A percentile compares a stretch with the other conserved stretches of the same genome.
Evolutionary conservation across 176 grass and related monocot species (phyloP).

Genomic region (Aegilops speltoides): DNA sequence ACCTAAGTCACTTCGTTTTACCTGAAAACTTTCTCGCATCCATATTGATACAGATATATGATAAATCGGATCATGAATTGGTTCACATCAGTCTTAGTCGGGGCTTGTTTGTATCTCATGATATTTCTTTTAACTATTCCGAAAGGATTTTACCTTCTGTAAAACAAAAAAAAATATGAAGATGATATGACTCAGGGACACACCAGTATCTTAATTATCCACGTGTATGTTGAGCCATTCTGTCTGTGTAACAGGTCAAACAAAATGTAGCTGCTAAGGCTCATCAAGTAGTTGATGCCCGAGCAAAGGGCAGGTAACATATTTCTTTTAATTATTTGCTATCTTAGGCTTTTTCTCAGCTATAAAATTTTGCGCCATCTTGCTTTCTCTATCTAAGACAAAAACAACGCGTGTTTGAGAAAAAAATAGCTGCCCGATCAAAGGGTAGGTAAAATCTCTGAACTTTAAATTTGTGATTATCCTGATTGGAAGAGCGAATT

Average conservation of each 20-base stretch:
- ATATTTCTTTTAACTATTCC: not conserved
- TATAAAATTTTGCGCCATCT: not conserved
- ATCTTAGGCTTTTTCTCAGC: not conserved
- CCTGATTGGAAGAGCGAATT: not conserved
- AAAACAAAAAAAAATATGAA: not conserved
- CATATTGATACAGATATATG: not conserved
- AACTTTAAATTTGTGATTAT: not conserved
- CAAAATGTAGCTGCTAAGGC: slow-evolving; percentile 55
- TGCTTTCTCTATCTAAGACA: not conserved
- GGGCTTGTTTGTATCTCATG: not conserved
- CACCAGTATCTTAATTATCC: not conserved
- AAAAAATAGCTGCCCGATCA: slow-evolving; percentile 56
- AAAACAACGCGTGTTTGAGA: not conserved
- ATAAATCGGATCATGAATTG: not conserved
- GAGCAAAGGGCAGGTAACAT: slow-evolving; percentile 72
- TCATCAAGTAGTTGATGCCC: slow-evolving; percentile 73
- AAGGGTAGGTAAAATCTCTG: slow-evolving; percentile 59
- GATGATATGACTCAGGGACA: not conserved
- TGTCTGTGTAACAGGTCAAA: slow-evolving; percentile 55
- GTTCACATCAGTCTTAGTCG: not conserved
- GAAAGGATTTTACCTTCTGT: not conserved
- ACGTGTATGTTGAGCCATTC: not conserved
- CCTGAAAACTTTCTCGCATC: slow-evolving; percentile 7
- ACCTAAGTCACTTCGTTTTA: slow-evolving; percentile 2
- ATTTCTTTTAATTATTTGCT: not conserved